phyloP scores from a whole-genome alignment of 2,329 filamentous ascomycete genomes.

The Aspergillus unguis region DNA sequence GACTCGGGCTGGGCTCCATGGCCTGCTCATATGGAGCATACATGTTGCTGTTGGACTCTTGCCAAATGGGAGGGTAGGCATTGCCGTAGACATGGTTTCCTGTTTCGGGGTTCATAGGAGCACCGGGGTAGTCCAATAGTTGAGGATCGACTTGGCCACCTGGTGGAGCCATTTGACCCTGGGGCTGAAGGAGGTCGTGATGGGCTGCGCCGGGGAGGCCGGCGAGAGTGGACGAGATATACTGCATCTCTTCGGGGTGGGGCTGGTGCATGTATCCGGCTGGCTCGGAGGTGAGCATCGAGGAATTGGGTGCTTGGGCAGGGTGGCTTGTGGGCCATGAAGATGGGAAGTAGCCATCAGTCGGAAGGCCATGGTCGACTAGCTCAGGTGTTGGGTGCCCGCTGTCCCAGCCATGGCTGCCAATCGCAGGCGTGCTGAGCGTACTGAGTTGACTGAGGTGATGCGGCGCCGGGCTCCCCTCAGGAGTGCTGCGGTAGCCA shows the following conservation, averaged over 20 bases:
- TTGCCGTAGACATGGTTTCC: slow-evolving; percentile 15
- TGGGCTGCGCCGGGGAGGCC: slow-evolving; percentile 43
- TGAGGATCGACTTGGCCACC: slow-evolving; percentile 42
- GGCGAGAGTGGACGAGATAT: slow-evolving; percentile 38
- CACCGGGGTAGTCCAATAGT: slow-evolving; percentile 33
- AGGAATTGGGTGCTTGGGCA: slow-evolving; percentile 46
- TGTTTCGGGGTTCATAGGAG: slow-evolving; percentile 15
- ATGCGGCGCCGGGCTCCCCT: slow-evolving; percentile 20
- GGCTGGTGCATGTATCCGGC: slow-evolving; percentile 53
- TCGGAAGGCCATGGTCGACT: slow-evolving; percentile 21
- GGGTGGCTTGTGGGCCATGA: slow-evolving; percentile 54
- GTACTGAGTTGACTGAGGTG: slow-evolving; percentile 23
- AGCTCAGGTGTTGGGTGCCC: slow-evolving; percentile 36
- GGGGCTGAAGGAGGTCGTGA: slow-evolving; percentile 42
- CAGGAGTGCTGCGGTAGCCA: slow-evolving; percentile 13
- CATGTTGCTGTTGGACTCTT: slow-evolving; percentile 17
- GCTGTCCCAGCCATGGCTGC: slow-evolving; percentile 27
- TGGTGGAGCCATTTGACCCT: slow-evolving; percentile 24
- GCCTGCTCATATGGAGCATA: slow-evolving; percentile 20
- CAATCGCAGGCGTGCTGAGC: slow-evolving; percentile 27
- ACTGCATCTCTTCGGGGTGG: slow-evolving; percentile 38
- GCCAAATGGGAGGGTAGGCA: slow-evolving; percentile 23
- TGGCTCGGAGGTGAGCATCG: slow-evolving; percentile 44
- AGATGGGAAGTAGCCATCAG: slow-evolving; percentile 39
- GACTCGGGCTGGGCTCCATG: slow-evolving; percentile 14